phyloP scores from a whole-genome alignment of 1,284 basidiomycete species.

The Moniliophthora roreri region DNA sequence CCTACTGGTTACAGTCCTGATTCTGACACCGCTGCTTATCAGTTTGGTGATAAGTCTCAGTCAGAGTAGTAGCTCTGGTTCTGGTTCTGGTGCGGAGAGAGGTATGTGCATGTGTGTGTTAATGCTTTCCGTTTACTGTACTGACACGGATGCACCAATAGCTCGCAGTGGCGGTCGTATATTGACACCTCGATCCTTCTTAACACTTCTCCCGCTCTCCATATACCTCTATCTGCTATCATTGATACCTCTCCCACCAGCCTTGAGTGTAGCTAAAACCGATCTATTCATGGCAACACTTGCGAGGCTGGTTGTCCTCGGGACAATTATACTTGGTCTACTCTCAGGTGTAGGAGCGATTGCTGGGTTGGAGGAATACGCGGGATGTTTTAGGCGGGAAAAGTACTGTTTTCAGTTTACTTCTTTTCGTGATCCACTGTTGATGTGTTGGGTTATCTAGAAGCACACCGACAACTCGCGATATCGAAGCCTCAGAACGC shows the following conservation, averaged over 20 bases:
- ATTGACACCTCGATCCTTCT: constrained; percentile 26
- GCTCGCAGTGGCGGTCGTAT: no score
- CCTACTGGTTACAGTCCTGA: constrained; percentile 54
- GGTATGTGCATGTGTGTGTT: no score
- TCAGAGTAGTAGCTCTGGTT: background rate
- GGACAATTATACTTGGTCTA: constrained; percentile 68
- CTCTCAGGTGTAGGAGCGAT: constrained; percentile 77
- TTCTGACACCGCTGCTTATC: constrained; percentile 60
- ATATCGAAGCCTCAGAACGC: constrained; percentile 48
- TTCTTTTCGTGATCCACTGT: no score
- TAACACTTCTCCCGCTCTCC: constrained; percentile 50
- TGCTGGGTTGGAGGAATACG: constrained; percentile 56
- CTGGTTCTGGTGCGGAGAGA: constrained; percentile 2
- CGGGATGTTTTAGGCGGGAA: constrained; percentile 28
- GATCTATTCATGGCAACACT: constrained; percentile 47
- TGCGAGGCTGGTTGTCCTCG: constrained; percentile 70
- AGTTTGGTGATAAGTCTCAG: constrained; percentile 47
- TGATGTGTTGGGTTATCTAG: background rate
- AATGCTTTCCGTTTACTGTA: no score
- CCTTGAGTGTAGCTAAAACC: constrained; percentile 33
- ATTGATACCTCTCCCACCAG: constrained; percentile 62
- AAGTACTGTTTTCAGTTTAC: constrained; percentile 18
- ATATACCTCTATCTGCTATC: constrained; percentile 61
- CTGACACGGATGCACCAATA: no score
- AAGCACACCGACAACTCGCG: constrained; percentile 43